Base-by-base conservation (phyloP, 176 grass and related monocot genomes). In the Carex kokanica region DNA sequence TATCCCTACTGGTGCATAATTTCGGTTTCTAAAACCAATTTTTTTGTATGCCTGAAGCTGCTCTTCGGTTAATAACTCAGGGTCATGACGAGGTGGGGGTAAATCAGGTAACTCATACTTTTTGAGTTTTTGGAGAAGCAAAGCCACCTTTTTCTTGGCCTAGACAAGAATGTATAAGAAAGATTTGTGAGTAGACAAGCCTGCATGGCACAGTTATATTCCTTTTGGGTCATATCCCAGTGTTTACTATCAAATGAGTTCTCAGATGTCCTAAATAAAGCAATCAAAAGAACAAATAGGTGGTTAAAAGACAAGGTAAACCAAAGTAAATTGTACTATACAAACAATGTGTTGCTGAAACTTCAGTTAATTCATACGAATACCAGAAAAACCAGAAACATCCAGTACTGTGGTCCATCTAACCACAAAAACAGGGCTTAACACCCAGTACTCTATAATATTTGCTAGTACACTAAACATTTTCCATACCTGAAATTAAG, bases 1-100 rank as follows among this genome's bases (percentile, higher is more conserved):
- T 70, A 99, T 91, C 88, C 96, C 96, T 86, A 99, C 96, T 45
- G 91, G 93, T 14, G 90, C 88, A 60, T 99, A 95, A 83, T 99
- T 99, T 86, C 88, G 92, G 40, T 99, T 99, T 86, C 89, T 92
- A 84, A 99, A 99, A 57, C 96, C 96, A 61, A 98, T 90, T 88
- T 99, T 99, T 87, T 99, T 99, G 86, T 90, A 99, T 83, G 93
- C 96, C 61, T 99, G 96, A 60, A 95, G 88, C 81, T 99, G 96
- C 52, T 99, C 96, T 12, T 85, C 60, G 0, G 96, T 99, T 78
- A 99, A 79, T 21, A 99, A 82, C 63, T 95, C 91, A 18, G 96
- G 96, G 77, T 99, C 96, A 86, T 95, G 96, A 2, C 88, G 85
- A 86, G 96, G 89, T 74, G 89, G n/a, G 82, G 96, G 91, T 80